Base-by-base conservation (phyloP, 169 alveolate genomes). In the Babesia gibsoni region DNA sequence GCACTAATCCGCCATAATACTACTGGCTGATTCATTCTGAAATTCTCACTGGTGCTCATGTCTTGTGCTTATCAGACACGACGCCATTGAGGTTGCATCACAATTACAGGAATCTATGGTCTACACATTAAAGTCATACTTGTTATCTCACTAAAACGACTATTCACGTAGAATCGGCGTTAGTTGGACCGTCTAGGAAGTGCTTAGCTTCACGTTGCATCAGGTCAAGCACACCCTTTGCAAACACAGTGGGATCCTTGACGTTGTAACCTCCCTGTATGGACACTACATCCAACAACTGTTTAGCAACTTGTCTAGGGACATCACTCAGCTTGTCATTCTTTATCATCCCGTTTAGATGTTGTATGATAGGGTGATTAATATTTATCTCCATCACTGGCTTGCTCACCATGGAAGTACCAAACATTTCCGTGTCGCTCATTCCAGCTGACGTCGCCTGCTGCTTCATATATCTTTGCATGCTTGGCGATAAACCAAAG, bases 391-490 rank as follows among this genome's bases (percentile, higher is more conserved):
- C 99, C 64, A 96, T 78, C 36, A 91, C 90, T 33, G 96, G 95
- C 82, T 95, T 95, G 90, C 94, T 95, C 30, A 95, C 95, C 52
- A 95, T 83, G 50, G 94, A 89, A 30, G 93, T 94, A 33, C 91
- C 90, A 35, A 88, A 83, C 79, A 88, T 42, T 58, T 88, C 93
- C 36, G 85, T 83, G 52, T 92, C 97, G 67, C 91, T 86, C 72
- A 90, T 90, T 36, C 98, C 96, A 50, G 94, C 97, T 36, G 96
- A 93, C 39, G 96, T 93, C 9, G 99, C 98, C 83, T 96, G 96
- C 54, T 96, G 98, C 82, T 91, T 93, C 91, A 95, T 93, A 67
- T 95, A 94, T 80, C 95, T 90, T 80, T 96, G 98, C 99, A 97
- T 96, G 45, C 94, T 84, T 20, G 99, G 98, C 8, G 98, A 94